Evolutionary conservation across 2,329 filamentous ascomycete genomes (phyloP), one percentile per base, ranked within the genome.

Genomic region (Aspergillus jensenii): DNA sequence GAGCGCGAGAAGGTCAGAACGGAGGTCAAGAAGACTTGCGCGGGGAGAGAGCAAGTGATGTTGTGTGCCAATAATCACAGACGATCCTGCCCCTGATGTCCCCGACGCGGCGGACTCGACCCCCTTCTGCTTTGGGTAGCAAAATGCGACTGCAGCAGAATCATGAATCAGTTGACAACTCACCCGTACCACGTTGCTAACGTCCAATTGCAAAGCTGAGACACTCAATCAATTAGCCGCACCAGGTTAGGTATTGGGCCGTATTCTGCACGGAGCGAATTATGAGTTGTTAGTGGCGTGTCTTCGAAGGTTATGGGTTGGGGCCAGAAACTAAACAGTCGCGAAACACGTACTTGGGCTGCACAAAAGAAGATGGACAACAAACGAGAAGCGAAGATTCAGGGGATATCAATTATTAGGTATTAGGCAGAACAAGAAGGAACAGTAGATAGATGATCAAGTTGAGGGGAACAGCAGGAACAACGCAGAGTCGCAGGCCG

Each of bases 181-280:
- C 56, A 58, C 51, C 39, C 56, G 52, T 51, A 58, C 45, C 46
- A 55, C 45, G 46, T 50, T 47, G 39, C 25, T 46, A 12, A 55
- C 31, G 56, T 51, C 56, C 56, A 58, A 58, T 58, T 58, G 51
- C 45, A 46, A 39, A 41, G 6, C 17, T 25, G 23, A 50, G 19
- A 17, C 11, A 19, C 31, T 50, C 40, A 55, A 46, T 54, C 40
- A 47, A 27, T 14, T n/a, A 54, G 46, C 39, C 27, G 56, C 37
- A 37, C 33, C 23, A 44, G 40, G 53, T 31, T 31, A 31, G 27
- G 11, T 25, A 41, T 40, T 39, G 27, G 19, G 23, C 31, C 12
- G 37, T 41, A 51, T 45, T 46, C 56, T 55, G 56, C 51, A 46
- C 45, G 44, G 27, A 45, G 40, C 50, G 19, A 53, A 40, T 4